Conservation (phyloP, 257 asterid species). For the Galeopsis tetrahit region DNA sequence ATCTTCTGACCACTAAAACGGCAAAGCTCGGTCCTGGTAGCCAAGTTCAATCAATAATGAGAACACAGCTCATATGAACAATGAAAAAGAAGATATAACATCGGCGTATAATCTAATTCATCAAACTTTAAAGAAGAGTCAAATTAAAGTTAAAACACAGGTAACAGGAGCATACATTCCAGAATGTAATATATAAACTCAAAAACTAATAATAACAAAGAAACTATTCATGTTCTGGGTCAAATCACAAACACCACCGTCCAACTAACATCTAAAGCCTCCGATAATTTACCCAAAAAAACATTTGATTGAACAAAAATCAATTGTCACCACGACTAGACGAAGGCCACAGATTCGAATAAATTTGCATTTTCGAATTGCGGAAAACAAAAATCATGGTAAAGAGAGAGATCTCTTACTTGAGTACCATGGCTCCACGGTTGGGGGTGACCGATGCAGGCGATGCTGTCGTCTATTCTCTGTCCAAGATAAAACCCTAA, state of each 20-base stretch:
- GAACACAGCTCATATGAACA: neutral
- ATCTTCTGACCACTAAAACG: constrained; percentile 86
- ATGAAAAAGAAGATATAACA: no score
- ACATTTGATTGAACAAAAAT: neutral
- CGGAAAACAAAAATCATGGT: neutral
- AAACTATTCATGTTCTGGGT: neutral
- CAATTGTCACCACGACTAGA: neutral
- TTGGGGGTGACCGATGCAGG: neutral
- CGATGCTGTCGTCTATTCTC: no score
- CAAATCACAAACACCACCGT: neutral
- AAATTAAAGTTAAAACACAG: no score
- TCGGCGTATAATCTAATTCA: no score
- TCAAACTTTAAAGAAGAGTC: no score
- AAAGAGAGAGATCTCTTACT: constrained; percentile 38
- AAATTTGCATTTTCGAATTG: neutral
- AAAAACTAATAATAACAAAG: neutral
- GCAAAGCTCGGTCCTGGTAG: constrained; percentile 78
- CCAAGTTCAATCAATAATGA: neutral
- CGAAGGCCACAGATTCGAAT: neutral
- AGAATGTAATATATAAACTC: neutral
- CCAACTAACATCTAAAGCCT: neutral
- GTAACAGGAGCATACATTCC: neutral
- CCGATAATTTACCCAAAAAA: neutral
- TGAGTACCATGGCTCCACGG: constrained; percentile 61
- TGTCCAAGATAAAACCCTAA: no score